Evolutionary conservation across 2,329 filamentous ascomycete species (phyloP).

Genomic region (Thielaviopsis ethacetica): DNA sequence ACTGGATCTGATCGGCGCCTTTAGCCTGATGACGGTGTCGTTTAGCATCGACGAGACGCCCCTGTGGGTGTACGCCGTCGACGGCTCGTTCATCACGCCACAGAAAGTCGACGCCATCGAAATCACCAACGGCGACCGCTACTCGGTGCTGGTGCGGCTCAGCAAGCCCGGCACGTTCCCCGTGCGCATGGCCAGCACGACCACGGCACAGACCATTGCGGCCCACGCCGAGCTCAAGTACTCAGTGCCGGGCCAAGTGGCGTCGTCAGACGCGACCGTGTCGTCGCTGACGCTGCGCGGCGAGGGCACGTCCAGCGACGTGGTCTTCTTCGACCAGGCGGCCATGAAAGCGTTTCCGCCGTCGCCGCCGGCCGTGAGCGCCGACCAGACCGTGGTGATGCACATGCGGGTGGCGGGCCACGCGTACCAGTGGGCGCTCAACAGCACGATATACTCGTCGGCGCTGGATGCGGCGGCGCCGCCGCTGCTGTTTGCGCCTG

Average conservation of each 20-base stretch:
- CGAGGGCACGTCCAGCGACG: slow-evolving; percentile 21
- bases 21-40: slow-evolving; percentile 27
- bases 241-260: slow-evolving; percentile 13
- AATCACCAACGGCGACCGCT: slow-evolving; percentile 35
- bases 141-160: slow-evolving; percentile 32
- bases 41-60: slow-evolving; percentile 36
- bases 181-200: slow-evolving; percentile 34
- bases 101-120: slow-evolving; percentile 29
- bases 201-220: slow-evolving; percentile 36
- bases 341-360: slow-evolving; percentile 31
- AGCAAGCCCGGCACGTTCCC: slow-evolving; percentile 33
- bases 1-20: slow-evolving; percentile 37
- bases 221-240: slow-evolving; percentile 33
- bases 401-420: slow-evolving; percentile 24
- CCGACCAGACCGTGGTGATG: slow-evolving; percentile 30
- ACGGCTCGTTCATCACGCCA: slow-evolving; percentile 37
- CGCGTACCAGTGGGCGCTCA: slow-evolving; percentile 37
- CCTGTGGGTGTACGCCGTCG: slow-evolving; percentile 37
- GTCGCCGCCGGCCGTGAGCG: slow-evolving; percentile 23
- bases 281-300: slow-evolving; percentile 20
- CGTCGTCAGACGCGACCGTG: slow-evolving; percentile 15
- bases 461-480: slow-evolving; percentile 24
- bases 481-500: slow-evolving; percentile 26
- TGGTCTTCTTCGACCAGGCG: slow-evolving; percentile 28
- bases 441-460: slow-evolving; percentile 26